A percentile compares a stretch with the other conserved stretches of the same genome.
Conservation (phyloP, 345 rosid genomes). For the Atalantia buxifolia region DNA sequence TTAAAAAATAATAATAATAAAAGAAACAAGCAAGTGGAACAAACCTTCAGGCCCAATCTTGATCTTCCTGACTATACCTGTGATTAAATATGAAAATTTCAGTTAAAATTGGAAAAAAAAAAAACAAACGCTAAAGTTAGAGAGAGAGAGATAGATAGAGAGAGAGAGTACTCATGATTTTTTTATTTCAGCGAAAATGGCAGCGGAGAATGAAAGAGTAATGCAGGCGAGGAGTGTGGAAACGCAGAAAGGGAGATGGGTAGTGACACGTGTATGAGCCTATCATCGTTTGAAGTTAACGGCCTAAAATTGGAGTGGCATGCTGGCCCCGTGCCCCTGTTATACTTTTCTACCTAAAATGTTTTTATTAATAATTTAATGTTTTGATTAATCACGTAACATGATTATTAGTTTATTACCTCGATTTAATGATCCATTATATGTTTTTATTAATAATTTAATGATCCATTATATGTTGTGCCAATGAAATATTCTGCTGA, state of each 20-base stretch:
- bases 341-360: neutral
- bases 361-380: too few relatives aligned
- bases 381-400: too few relatives aligned
- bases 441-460: too few relatives aligned
- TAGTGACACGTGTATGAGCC: neutral
- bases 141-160: neutral
- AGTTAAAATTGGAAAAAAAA: neutral
- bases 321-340: neutral
- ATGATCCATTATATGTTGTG: too few relatives aligned
- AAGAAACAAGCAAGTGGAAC: neutral
- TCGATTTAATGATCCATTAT: too few relatives aligned
- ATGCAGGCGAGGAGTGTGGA: too few relatives aligned
- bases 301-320: neutral
- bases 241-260: neutral
- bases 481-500: too few relatives aligned
- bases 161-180: constrained; percentile 3
- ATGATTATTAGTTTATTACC: too few relatives aligned
- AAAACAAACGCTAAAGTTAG: neutral
- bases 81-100: neutral
- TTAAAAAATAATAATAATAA: fast-evolving
- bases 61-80: constrained; percentile 9
- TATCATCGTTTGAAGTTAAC: neutral
- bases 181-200: too few relatives aligned
- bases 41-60: neutral
- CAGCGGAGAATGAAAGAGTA: fast-evolving